phyloP scores from a whole-genome alignment of 2,329 filamentous ascomycete species.

The Lasiodiplodia gonubiensis region DNA sequence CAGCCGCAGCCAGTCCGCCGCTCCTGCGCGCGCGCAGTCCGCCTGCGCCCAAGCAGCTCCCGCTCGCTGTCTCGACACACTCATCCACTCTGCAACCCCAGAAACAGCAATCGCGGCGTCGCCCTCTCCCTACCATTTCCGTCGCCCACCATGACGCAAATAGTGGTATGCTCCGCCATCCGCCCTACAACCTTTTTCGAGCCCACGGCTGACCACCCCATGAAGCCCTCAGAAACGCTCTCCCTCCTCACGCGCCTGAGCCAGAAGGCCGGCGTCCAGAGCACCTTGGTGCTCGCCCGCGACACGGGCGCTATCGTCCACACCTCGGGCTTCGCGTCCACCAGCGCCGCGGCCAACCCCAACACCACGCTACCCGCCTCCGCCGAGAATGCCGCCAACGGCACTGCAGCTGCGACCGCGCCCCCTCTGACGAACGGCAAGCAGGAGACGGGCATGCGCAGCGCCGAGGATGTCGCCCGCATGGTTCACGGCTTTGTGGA shows the following conservation, averaged over 20 bases:
- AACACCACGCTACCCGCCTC: constrained; percentile 47
- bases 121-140: not conserved
- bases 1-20: not conserved
- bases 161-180: constrained; percentile 11
- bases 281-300: constrained; percentile 76
- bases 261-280: constrained; percentile 79
- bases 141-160: constrained; percentile 28
- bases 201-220: not conserved
- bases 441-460: constrained; percentile 58
- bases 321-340: constrained; percentile 71
- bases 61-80: constrained; percentile 5
- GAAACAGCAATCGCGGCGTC: constrained; percentile 5
- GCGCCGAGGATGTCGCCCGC: constrained; percentile 73
- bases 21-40: constrained; percentile 2
- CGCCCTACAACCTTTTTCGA: not conserved
- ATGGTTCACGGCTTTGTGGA: constrained; percentile 80
- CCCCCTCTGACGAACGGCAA: constrained; percentile 35
- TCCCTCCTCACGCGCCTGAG: constrained; percentile 71
- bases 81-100: not conserved
- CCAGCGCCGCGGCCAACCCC: constrained; percentile 58
- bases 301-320: constrained; percentile 75
- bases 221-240: constrained; percentile 62
- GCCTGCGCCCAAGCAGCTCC: constrained; percentile 21
- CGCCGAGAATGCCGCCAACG: constrained; percentile 39
- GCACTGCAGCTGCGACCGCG: constrained; percentile 31